phyloP scores from a whole-genome alignment of 2,329 filamentous ascomycete species.

The Diaporthe longicolla region DNA sequence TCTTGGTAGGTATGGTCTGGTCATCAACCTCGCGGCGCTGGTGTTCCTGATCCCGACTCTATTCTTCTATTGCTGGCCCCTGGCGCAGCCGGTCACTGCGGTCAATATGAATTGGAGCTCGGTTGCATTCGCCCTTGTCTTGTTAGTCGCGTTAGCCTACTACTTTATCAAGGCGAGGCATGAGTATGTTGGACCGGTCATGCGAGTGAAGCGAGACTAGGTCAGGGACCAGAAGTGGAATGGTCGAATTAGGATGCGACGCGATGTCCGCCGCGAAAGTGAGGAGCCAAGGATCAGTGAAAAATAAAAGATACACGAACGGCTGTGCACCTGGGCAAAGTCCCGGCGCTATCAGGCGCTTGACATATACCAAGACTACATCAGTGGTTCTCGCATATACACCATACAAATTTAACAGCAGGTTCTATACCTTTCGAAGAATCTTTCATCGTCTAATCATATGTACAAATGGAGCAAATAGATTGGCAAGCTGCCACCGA shows the following conservation, averaged over 20 bases:
- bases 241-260: background rate
- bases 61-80: conserved; percentile 23
- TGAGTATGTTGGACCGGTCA: conserved; percentile 16
- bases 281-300: no score
- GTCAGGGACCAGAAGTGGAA: background rate
- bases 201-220: conserved; percentile 15
- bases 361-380: no score
- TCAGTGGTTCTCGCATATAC: no score
- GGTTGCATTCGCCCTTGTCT: background rate
- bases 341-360: no score
- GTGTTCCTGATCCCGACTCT: background rate
- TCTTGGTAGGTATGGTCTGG: background rate
- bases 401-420: no score
- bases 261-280: no score
- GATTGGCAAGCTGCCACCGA: no score
- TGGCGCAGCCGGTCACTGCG: conserved; percentile 6
- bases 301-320: no score
- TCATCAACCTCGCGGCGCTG: background rate
- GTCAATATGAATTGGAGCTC: conserved; percentile 29
- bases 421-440: no score
- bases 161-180: conserved; percentile 12
- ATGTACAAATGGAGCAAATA: no score
- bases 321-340: no score
- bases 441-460: no score
- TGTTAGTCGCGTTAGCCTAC: background rate